Evolutionary conservation across 2,329 filamentous ascomycete species (phyloP).

Genomic region (Periglandula ipomoeae): DNA sequence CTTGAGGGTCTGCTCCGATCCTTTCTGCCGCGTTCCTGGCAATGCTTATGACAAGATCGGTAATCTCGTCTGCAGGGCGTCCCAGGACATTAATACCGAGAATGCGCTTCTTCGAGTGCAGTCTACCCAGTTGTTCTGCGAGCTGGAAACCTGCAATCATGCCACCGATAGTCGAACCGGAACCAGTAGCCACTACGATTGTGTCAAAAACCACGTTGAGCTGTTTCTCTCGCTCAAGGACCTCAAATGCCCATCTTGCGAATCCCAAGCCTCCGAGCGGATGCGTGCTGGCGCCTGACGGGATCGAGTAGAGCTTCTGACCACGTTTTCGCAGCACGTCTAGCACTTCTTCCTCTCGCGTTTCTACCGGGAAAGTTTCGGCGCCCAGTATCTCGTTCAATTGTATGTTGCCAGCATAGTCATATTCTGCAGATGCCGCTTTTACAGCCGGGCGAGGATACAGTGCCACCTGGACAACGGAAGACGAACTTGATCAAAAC

Average conservation of each 20-base stretch:
- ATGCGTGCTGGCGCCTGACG: constrained; percentile 55
- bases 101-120: background rate
- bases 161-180: constrained; percentile 54
- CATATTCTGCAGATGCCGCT: background rate
- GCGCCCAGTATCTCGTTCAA: constrained; percentile 13
- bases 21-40: no score
- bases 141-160: constrained; percentile 59
- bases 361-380: constrained; percentile 9
- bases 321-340: no score
- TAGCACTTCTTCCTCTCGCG: no score
- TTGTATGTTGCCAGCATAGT: constrained; percentile 12
- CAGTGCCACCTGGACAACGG: no score
- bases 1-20: no score
- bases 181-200: constrained; percentile 53
- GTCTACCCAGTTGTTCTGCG: constrained; percentile 2
- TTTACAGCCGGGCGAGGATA: no score
- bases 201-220: constrained; percentile 50
- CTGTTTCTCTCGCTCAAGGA: constrained; percentile 45
- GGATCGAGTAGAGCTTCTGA: constrained; percentile 54
- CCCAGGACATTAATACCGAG: background rate
- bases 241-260: constrained; percentile 55
- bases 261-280: constrained; percentile 57
- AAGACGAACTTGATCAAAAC: no score
- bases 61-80: background rate
- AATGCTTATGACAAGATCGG: no score